phyloP scores from a whole-genome alignment of 177 flowering plant species.

The Vitis hybrid region DNA sequence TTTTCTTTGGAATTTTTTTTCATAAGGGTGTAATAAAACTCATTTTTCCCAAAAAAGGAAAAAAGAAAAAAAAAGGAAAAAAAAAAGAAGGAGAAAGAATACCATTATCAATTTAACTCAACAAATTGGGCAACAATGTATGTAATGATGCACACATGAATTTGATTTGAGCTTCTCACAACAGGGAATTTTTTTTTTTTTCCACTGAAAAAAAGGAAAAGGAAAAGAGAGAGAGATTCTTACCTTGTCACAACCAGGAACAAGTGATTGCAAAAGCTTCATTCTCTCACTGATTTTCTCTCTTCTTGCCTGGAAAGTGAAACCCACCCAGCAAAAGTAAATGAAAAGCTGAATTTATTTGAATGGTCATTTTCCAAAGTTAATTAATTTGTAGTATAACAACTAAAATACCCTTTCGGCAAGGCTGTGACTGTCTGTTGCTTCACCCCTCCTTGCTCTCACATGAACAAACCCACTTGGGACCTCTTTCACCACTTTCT shows the following conservation, averaged over 20 bases:
- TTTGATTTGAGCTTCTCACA: too few species aligned
- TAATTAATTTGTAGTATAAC: neutral
- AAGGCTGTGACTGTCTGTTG: constrained; percentile 56
- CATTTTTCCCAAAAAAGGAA: too few species aligned
- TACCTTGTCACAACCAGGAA: constrained; percentile 57
- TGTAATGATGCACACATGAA: too few species aligned
- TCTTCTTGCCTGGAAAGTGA: constrained; percentile 20
- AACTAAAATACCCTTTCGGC: constrained; percentile 43
- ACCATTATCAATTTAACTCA: too few species aligned
- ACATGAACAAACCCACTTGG: constrained; percentile 39
- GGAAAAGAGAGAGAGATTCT: neutral
- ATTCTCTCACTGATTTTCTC: constrained; percentile 22
- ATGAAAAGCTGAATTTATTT: neutral
- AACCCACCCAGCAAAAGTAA: neutral
- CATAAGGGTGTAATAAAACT: too few species aligned
- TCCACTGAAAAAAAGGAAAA: too few species aligned
- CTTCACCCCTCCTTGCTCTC: constrained; percentile 53
- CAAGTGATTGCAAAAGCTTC: constrained; percentile 41
- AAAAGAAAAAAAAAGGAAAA: too few species aligned
- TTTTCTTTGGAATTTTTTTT: too few species aligned
- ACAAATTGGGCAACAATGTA: too few species aligned
- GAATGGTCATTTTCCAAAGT: neutral
- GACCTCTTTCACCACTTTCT: constrained; percentile 14
- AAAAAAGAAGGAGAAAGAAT: too few species aligned
- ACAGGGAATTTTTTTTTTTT: too few species aligned